Base-by-base conservation (phyloP, 2,329 filamentous ascomycete species). In the Dryadomyces quercus-mongolicae region DNA sequence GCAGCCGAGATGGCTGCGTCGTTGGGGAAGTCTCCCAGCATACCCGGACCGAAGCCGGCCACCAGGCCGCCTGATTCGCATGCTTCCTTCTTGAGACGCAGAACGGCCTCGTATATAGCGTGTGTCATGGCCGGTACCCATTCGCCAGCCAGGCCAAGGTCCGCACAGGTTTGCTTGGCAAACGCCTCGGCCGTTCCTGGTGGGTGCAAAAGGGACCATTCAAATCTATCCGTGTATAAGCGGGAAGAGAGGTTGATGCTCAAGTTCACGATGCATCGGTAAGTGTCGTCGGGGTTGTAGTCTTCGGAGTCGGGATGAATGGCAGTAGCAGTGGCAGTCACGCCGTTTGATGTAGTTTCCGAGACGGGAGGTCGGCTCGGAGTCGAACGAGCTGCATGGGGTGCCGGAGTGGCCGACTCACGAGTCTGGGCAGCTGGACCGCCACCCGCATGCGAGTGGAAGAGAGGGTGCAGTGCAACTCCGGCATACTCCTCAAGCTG, bases 401-500 rank as follows among this genome's bases (percentile, higher is more conserved):
- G 20, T 9, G 38, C 36, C 13, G 49, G 12, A 2, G 47, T 40
- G 1, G 49, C 43, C 8, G 55, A 4, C 4, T 31, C 25, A 16
- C 34, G 20, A 2, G 38, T 45, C 20, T 21, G 7, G 2, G 49
- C 25, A 3, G n/a, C 9, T 20, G 25, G 12, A 0, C 20, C 40
- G 1, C 34, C 5, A 16, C 25, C n/a, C 1, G n/a, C 31, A 64
- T 52, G 64, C 49, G 80, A 79, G 63, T 95, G 88, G 66, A 96
- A 97, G 1, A 97, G 75, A 0, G 93, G 92, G 64, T 97, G 92
- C 42, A 96, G 78, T 5, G 93, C 93, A 31, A 96, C 89, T 38
- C 91, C 89, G 2, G 93, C 91, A 64, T 97, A 96, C 67, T 98
- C 93, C 65, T 97, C 92, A 20, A 98, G 74, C 66, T 98, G 93